These are phyloP conservation scores for Metrosideros polymorpha DNA, from an alignment of 441 rosid species.

Conservation along the genomic window DNA sequence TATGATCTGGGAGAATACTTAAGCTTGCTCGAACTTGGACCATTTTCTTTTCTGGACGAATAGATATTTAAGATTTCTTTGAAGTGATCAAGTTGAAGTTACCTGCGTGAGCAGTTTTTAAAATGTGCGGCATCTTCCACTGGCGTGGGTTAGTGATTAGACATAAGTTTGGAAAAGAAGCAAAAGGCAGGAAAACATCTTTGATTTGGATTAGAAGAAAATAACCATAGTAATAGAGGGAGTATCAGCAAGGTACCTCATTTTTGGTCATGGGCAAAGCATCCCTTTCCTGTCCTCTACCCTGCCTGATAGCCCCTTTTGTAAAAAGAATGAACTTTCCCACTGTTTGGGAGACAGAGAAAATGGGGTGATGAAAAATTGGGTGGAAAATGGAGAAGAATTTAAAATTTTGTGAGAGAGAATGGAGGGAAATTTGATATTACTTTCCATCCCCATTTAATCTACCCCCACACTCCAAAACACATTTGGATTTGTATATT, in stretches of 20 bases:
- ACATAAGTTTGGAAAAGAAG: neutral
- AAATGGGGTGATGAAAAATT: neutral
- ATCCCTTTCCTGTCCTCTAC: neutral
- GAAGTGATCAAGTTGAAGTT: neutral
- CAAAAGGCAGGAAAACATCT: neutral
- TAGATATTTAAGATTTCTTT: neutral
- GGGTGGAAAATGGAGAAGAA: neutral
- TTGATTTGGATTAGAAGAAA: neutral
- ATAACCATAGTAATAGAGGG: neutral
- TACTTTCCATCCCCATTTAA: neutral
- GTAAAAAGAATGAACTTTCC: neutral
- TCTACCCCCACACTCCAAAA: neutral
- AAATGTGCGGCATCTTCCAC: neutral
- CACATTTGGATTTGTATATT: neutral
- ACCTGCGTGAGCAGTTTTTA: neutral
- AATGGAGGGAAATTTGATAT: neutral
- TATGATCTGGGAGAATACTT: neutral
- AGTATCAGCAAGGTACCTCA: neutral
- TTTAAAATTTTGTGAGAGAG: neutral
- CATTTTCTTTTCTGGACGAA: neutral
- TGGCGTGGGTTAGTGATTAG: neutral
- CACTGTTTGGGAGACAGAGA: neutral
- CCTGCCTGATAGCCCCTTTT: neutral
- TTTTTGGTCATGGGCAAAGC: neutral
- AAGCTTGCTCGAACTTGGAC: neutral